These are phyloP conservation scores for Kwoniella bestiolae DNA, from an alignment of 768 basidiomycete genomes.

Conservation along the genomic window DNA sequence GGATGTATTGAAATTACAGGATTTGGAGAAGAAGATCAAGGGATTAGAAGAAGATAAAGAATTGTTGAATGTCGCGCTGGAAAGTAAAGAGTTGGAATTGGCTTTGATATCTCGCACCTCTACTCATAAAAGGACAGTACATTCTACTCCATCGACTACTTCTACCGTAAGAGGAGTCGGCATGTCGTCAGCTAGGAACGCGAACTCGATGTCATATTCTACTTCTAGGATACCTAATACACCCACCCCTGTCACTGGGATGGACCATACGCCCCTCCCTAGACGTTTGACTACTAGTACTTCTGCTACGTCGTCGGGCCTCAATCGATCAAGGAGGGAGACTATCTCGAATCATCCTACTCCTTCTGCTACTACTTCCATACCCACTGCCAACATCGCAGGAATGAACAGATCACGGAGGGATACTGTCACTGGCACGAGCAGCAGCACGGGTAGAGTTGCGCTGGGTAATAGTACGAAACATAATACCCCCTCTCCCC, in stretches of 20 bases:
- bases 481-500: conserved; percentile 13
- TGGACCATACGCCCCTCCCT: conserved; percentile 21
- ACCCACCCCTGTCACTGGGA: conserved; percentile 5
- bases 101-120: conserved; percentile 8
- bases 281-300: conserved; percentile 19
- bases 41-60: conserved; percentile 29
- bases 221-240: conserved; percentile 20
- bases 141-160: background rate
- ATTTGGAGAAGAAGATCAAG: conserved; percentile 15
- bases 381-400: background rate
- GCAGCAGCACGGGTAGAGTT: background rate
- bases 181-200: background rate
- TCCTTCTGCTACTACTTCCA: no score
- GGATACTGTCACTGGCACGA: conserved; percentile 1
- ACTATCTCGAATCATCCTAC: background rate
- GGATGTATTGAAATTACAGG: conserved; percentile 6
- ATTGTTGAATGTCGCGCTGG: conserved; percentile 27
- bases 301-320: background rate
- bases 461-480: conserved; percentile 24
- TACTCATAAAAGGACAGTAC: background rate
- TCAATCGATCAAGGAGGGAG: conserved; percentile 1
- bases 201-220: conserved; percentile 8
- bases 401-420: background rate
- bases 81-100: conserved; percentile 26
- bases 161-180: background rate